These are phyloP conservation scores for Penicillium sp. DNA, from an alignment of 2,329 filamentous ascomycete species.

Conservation along the genomic window DNA sequence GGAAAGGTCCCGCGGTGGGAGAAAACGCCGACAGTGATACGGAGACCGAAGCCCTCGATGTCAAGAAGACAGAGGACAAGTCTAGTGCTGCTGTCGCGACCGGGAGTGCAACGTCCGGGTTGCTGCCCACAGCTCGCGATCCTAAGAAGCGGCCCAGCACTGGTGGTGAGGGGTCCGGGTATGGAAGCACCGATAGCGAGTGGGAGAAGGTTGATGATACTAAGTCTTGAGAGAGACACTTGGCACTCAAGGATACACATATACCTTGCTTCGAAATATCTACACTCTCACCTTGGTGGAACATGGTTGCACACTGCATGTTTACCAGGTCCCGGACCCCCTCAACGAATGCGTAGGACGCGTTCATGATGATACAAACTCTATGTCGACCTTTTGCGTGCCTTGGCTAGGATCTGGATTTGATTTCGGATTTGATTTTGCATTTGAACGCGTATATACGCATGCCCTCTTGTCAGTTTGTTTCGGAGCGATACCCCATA, in stretches of 20 bases:
- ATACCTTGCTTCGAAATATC: not conserved
- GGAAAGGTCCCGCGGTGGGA: constrained; percentile 30
- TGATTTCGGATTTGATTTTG: not conserved
- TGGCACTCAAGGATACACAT: not conserved
- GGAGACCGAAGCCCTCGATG: constrained; percentile 38
- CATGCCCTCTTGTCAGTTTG: not conserved
- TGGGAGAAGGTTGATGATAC: constrained; percentile 83
- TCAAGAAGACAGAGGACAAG: constrained; percentile 13
- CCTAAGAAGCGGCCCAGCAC: constrained; percentile 47
- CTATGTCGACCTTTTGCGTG: not conserved
- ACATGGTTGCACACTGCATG: not conserved
- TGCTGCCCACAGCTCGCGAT: constrained; percentile 50
- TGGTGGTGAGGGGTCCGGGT: constrained; percentile 52
- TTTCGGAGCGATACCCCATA: constrained; percentile 8
- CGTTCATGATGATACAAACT: not conserved
- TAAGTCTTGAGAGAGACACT: constrained; percentile 10
- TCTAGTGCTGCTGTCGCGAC: constrained; percentile 18
- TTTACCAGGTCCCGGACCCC: not conserved
- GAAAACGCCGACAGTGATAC: constrained; percentile 46
- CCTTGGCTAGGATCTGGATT: not conserved
- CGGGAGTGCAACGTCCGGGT: constrained; percentile 30
- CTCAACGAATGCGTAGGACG: not conserved
- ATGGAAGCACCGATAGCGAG: constrained; percentile 84
- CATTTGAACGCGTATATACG: not conserved
- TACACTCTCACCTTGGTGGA: not conserved